Evolutionary conservation across 2,329 filamentous ascomycete species (phyloP), one percentile per base, ranked within the genome.

Genomic region (Sporothrix schenckii): DNA sequence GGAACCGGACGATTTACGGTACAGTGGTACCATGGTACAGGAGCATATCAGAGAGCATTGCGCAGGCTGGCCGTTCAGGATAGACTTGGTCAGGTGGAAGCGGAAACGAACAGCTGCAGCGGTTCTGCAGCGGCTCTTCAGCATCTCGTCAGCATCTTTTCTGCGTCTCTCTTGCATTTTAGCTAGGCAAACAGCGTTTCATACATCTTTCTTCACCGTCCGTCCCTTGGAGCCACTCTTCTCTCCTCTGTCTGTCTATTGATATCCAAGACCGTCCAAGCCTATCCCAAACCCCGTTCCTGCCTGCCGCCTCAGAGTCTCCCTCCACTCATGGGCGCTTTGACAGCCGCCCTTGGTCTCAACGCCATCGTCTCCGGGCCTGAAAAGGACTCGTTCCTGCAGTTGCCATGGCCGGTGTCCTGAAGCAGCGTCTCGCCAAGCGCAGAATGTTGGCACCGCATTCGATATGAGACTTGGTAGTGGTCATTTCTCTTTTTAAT

Each of bases 101-200:
- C 19, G 11, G 54, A 11, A n/a, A 50, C 49, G 49, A 50, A 50
- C n/a, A n/a, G 6, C 50, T 24, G 2, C 24, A 2, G 2, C 24
- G n/a, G n/a, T n/a, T 53, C 34, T 61, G n/a, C 56, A 44, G 7
- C 34, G 21, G 44, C n/a, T 24, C 2, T 21, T 10, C n/a, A 47
- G 58, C 13, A 14, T 1, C 13, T 63, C 54, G 41, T 16, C 19
- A 58, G 34, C 7, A 58, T 4, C 19, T 58, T 16, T n/a, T 47
- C 41, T 41, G 56, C 56, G 19, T 41, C n/a, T 41, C 16, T 41
- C 54, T 58, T 39, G 54, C 54, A 58, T 58, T 41, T 58, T 58
- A 63, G 39, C 58, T 63, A 27, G 34, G 58, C 58, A 39, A 63
- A 63, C 44, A 63, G 58, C 58, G 21, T 44, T 47, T 47, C 4